Evolutionary conservation across 2,329 filamentous ascomycete species (phyloP).

Genomic region (Hawksworthiomyces lignivorus): DNA sequence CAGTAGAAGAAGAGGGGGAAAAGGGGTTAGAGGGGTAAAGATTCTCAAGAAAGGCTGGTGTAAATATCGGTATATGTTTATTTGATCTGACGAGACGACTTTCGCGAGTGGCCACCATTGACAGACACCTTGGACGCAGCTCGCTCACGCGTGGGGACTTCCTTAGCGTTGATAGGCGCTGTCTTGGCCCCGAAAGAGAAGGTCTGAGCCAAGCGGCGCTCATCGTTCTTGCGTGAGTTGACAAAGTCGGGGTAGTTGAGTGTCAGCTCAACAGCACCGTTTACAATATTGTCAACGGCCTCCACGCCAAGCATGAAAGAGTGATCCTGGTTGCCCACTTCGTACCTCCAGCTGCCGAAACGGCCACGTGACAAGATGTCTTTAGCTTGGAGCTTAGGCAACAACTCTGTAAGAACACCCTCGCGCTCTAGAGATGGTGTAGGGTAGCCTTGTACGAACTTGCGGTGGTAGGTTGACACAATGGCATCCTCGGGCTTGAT

Average conservation of each 20-base stretch:
- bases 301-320: conserved; percentile 96
- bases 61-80: too few relatives aligned
- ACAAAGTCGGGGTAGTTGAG: conserved; percentile 97
- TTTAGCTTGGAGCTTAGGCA: conserved; percentile 84
- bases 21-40: too few relatives aligned
- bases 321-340: conserved; percentile 93
- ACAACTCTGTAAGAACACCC: conserved; percentile 82
- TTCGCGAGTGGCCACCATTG: conserved; percentile 22
- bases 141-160: conserved; percentile 31
- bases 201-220: conserved; percentile 51
- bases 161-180: conserved; percentile 1
- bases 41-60: too few relatives aligned
- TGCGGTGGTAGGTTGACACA: conserved; percentile 94
- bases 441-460: conserved; percentile 97
- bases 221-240: conserved; percentile 65
- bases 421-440: conserved; percentile 93
- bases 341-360: conserved; percentile 97
- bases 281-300: conserved; percentile 83
- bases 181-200: conserved; percentile 30
- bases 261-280: conserved; percentile 82
- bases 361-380: conserved; percentile 93
- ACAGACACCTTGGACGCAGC: conserved; percentile 25
- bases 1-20: neutral
- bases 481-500: conserved; percentile 86
- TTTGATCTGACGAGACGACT: conserved; percentile 13